Base-by-base conservation (phyloP, 257 asterid species). In the Haberlea rhodopensis region DNA sequence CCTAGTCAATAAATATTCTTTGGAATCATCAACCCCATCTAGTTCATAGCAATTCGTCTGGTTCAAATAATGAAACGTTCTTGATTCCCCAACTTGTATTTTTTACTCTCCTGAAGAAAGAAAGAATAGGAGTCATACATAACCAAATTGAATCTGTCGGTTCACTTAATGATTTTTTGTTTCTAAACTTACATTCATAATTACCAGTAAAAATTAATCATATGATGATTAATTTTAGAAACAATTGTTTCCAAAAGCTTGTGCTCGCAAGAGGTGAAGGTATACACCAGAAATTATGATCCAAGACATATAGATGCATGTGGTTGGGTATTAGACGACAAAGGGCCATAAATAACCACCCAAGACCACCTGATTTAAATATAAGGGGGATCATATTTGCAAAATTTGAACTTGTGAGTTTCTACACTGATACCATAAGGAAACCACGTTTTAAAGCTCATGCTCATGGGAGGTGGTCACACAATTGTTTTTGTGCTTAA, bases 1-100 rank as follows among this genome's bases (percentile, higher is more conserved):
- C 74, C 91, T 79, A 29, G 98, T 92, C 78, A 82, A 96, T 15
- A 92, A 79, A 77, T 89, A 92, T 60, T 92, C 98, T 73, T 90
- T 81, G 29, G 98, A 89, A 75, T 92, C 98, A 25, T 87, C 91
- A 53, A 89, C 96, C 68, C 82, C 82, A 61, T 95, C 86, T 61
- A 92, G 94, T 81, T 84, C 85, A 57, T 89, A 92, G 71, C 98
- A 89, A 45, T 65, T 85, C 64, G 85, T 85, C 74, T 89, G 98
- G 73, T 92, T 92, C 62, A 92, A 81, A 72, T 92, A 92, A 72
- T 85, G 98, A 78, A 87, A 92, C 43, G 78, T 32, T 71, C 79
- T 87, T 37, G 98, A 61, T 92, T 80, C 66, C 97, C 97, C 7
- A 89, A 86, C 73, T 87, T 89, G 73, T 55, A 89, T 71, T 67